Evolutionary conservation across 495 filamentous ascomycete genomes (phyloP).

Genomic region (Trypethelium eluteriae): DNA sequence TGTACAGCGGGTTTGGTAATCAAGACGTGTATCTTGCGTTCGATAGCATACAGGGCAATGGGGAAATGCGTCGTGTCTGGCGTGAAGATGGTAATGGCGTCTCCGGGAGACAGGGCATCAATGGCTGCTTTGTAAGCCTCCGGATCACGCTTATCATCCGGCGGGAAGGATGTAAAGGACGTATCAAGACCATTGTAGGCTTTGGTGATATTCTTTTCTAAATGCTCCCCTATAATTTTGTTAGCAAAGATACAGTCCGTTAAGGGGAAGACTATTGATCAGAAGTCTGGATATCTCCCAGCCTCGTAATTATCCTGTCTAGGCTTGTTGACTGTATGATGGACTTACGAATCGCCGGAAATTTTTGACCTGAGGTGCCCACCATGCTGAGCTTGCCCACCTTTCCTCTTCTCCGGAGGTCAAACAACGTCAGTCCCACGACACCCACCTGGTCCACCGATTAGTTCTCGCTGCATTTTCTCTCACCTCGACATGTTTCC

Average conservation of each 20-base stretch:
- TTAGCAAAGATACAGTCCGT: too few relatives aligned
- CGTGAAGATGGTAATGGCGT: conserved; percentile 94
- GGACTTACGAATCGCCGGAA: conserved; percentile 74
- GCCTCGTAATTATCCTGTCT: not conserved
- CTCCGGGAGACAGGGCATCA: conserved; percentile 70
- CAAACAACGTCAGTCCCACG: conserved; percentile 82
- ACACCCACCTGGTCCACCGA: conserved; percentile 55
- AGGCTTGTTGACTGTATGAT: not conserved
- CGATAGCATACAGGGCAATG: conserved; percentile 89
- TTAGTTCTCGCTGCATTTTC: not conserved
- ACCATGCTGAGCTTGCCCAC: conserved; percentile 84
- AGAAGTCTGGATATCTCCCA: not conserved
- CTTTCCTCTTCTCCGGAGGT: conserved; percentile 79
- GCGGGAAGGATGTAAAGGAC: conserved; percentile 73
- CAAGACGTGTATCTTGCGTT: conserved; percentile 77
- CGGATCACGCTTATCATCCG: conserved; percentile 61
- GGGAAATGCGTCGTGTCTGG: conserved; percentile 89
- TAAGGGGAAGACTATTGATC: not conserved
- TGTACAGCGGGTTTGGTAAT: conserved; percentile 96
- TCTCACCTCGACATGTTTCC: conserved; percentile 42
- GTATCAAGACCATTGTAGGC: conserved; percentile 84
- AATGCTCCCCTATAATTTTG: conserved; percentile 57
- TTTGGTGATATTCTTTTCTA: conserved; percentile 77
- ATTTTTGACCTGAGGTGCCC: conserved; percentile 79
- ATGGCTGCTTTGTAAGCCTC: conserved; percentile 87